Evolutionary conservation across 73 alveolate species (phyloP), one percentile per base, ranked within the genome.

Genomic region (Paramecium primaurelia): DNA sequence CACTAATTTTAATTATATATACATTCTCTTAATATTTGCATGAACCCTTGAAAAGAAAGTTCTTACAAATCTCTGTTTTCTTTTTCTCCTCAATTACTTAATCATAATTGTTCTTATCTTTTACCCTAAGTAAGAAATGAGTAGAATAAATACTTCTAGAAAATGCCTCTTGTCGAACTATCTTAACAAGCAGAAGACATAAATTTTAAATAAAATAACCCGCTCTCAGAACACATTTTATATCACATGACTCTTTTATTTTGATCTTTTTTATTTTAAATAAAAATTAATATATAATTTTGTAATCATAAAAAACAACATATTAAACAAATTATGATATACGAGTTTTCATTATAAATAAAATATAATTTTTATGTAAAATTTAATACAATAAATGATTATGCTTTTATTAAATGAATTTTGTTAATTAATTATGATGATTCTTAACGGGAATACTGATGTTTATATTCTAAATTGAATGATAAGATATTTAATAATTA

Each of bases 61-160:
- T 80, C n/a, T 45, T 42, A 28, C 91, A 80, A n/a, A 80, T 80
- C 45, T 80, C 91, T 44, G 75, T 44, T 36, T 45, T 80, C 26
- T 80, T 20, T 10, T 80, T 80, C 75, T 73, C 49, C 10, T 14
- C 47, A 64, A 12, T 64, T 32, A 1, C 49, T 64, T 64, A 32
- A 9, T 64, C 45, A 32, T 28, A 32, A 64, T 64, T 26, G 22
- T 64, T 20, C 32, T 28, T 64, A 6, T 28, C 7, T 64, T 64
- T 64, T 64, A 51, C 69, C 36, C 32, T 54, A 16, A n/a, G 14
- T n/a, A 22, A 54, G 22, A 54, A 54, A 6, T 18, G 9, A 54
- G 20, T 49, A 49, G 8, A 54, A 18, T 54, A 18, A 18, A 18
- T 54, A 54, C 69, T 54, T 54, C 69, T 54, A 54, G 32, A 54